Percentiles rank a stretch among this genome's conserved stretches.
Conservation (phyloP, 805 yeast genomes). For the Blastobotrys parvus region DNA sequence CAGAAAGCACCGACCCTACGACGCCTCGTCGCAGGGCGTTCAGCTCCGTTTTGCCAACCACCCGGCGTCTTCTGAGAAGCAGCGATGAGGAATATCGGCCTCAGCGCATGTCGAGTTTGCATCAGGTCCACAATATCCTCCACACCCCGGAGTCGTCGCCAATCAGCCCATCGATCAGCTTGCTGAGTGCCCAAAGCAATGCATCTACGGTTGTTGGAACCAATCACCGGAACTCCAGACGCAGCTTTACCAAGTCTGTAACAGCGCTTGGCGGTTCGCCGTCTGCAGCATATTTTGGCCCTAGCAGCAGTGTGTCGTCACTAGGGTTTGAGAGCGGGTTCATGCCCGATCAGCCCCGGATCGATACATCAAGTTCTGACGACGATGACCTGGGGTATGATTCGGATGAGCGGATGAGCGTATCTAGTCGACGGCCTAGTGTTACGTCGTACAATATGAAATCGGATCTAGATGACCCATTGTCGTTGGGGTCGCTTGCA, state of each 20-base stretch:
- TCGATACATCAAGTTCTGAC: constrained; percentile 2
- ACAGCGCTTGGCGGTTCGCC: neutral
- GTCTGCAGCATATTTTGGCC: constrained; percentile 11
- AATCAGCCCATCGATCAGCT: constrained; percentile 1
- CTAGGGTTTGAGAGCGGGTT: constrained; percentile 12
- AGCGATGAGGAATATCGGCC: neutral
- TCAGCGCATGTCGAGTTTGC: constrained; percentile 10
- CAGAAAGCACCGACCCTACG: too few relatives aligned
- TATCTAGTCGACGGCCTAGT: constrained; percentile 11
- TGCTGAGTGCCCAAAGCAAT: neutral
- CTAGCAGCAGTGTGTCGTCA: constrained; percentile 14
- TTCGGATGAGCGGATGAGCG: constrained; percentile 14
- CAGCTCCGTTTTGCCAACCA: too few relatives aligned
- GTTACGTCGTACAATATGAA: too few relatives aligned
- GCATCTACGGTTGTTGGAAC: neutral
- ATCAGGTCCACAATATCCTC: constrained; percentile 10
- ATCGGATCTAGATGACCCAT: too few relatives aligned
- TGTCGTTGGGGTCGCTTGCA: too few relatives aligned
- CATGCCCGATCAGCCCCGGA: constrained; percentile 2
- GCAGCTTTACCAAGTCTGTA: neutral
- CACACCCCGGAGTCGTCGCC: constrained; percentile 18
- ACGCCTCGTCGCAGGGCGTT: too few relatives aligned
- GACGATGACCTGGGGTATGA: constrained; percentile 3
- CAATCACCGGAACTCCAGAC: neutral
- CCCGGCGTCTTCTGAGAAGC: too few relatives aligned